Base-by-base conservation (phyloP, 768 basidiomycete species). In the Zangia roseola region DNA sequence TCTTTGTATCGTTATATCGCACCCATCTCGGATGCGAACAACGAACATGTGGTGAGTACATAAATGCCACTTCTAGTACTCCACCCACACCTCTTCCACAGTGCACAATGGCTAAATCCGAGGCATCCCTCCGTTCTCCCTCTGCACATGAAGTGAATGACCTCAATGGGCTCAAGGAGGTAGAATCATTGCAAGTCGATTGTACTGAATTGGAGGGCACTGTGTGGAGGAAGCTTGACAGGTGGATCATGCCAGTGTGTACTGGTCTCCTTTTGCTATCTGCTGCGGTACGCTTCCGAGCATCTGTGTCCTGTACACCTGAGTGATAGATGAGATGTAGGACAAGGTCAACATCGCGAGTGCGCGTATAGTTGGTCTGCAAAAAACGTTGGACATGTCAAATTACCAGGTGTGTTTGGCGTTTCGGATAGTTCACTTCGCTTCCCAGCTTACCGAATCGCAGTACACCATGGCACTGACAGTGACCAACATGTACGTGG, bases 281-380 rank as follows among this genome's bases (percentile, higher is more conserved):
- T 14, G 79, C 77, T 59, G 54, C 79, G 58, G 79, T 79, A 39
- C 50, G 78, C 23, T 8, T 28, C 43, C 10, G 30, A 13, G 5
- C 28, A 16, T 16, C 19, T 21, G 9, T 28, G 4, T 34, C 34
- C 30, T 38, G 10, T 16, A 8, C 20, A 8, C 25, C n/a, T 19
- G 40, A 12, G 10, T 36, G 40, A 12, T 6, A 13, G 2, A 13
- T 28, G 12, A 31, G 14, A 5, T 7, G 31, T 31, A 31, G 31
- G 31, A 31, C 31, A 31, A 31, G 31, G 31, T 14, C 37, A 80
- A 82, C 54, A 70, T 82, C 26, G 78, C 74, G 19, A 82, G 82
- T 54, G 81, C 81, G 34, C 72, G 75, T 21, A 73, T 82, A 7
- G 82, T 80, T 10, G 81, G 82, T 10, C 58, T 84, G 48, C 78